Evolutionary conservation across 768 basidiomycete species (phyloP).

Genomic region (Panellus pusillus): DNA sequence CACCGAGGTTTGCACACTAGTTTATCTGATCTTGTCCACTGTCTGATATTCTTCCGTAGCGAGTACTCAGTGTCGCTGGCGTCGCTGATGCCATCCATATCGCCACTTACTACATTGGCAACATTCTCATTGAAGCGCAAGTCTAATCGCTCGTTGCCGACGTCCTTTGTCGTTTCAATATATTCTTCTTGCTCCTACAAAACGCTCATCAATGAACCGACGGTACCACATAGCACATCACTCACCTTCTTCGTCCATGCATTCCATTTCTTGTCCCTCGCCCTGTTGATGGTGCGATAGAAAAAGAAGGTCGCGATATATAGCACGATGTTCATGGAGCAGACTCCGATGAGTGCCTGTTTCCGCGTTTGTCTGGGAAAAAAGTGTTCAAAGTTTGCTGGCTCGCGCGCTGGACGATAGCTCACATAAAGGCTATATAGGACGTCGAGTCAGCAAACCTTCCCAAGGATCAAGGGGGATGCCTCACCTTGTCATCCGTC

Average conservation of each 20-base stretch:
- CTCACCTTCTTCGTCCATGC: constrained; percentile 47
- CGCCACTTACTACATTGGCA: constrained; percentile 98
- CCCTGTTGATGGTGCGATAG: constrained; percentile 51
- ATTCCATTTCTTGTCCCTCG: constrained; percentile 53
- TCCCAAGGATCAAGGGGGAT: neutral
- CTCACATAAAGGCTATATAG: constrained; percentile 35
- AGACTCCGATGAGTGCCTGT: constrained; percentile 56
- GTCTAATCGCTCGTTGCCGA: constrained; percentile 63
- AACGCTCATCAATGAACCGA: neutral
- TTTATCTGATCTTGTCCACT: constrained; percentile 2
- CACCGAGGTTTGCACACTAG: constrained; percentile 74
- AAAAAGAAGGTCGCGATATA: constrained; percentile 55
- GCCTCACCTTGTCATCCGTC: constrained; percentile 44
- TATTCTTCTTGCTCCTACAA: constrained; percentile 56
- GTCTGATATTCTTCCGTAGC: constrained; percentile 47
- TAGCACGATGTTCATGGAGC: constrained; percentile 51
- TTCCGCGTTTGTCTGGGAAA: constrained; percentile 56
- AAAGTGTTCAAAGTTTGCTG: neutral
- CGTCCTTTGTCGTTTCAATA: constrained; percentile 58
- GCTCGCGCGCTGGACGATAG: neutral
- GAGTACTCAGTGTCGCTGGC: constrained; percentile 95
- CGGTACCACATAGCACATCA: neutral
- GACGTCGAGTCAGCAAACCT: neutral
- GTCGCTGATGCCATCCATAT: constrained; percentile 99
- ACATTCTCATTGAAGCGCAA: constrained; percentile 92